Evolutionary conservation across 1,139 yeast genomes (phyloP).

Genomic region (Geotrichum cucujoidarum): DNA sequence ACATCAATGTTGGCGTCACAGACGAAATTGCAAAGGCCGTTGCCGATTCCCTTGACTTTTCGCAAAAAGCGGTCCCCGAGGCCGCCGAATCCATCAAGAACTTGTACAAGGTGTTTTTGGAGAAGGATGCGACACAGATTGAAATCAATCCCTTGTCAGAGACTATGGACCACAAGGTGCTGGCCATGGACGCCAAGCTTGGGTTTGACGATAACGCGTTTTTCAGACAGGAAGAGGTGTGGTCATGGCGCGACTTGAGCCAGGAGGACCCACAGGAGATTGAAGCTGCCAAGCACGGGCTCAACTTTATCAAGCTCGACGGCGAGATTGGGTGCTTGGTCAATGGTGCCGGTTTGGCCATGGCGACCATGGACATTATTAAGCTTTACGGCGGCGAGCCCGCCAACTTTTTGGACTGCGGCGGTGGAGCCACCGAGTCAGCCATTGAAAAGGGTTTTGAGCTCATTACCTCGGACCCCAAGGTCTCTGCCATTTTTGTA

Average conservation of each 20-base stretch:
- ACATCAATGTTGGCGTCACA: slow-evolving; percentile 74
- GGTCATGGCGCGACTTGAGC: slow-evolving; percentile 92
- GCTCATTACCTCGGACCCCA: slow-evolving; percentile 81
- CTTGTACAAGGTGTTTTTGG: slow-evolving; percentile 81
- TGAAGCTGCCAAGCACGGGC: slow-evolving; percentile 81
- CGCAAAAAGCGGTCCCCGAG: slow-evolving; percentile 69
- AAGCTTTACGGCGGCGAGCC: slow-evolving; percentile 98
- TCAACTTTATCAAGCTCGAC: slow-evolving; percentile 94
- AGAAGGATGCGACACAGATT: slow-evolving; percentile 94
- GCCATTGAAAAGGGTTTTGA: slow-evolving; percentile 96
- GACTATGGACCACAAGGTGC: slow-evolving; percentile 80
- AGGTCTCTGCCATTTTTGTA: slow-evolving; percentile 93
- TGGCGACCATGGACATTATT: slow-evolving; percentile 99
- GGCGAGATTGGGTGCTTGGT: slow-evolving; percentile 98
- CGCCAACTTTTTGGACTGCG: slow-evolving; percentile 98
- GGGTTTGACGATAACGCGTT: slow-evolving; percentile 96
- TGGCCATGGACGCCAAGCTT: slow-evolving; percentile 99
- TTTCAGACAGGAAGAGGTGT: slow-evolving; percentile 92
- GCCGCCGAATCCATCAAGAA: slow-evolving; percentile 85
- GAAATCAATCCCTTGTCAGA: slow-evolving; percentile 98
- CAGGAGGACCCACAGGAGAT: slow-evolving; percentile 99
- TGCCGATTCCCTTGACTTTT: slow-evolving; percentile 78
- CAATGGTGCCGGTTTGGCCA: slow-evolving; percentile 99
- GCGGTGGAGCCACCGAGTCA: slow-evolving; percentile 99
- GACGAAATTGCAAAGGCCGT: slow-evolving; percentile 69